Evolutionary conservation across 148 eudicot genomes (phyloP), one percentile per base, ranked within the genome.

Genomic region (Rhododendron williamsianum): DNA sequence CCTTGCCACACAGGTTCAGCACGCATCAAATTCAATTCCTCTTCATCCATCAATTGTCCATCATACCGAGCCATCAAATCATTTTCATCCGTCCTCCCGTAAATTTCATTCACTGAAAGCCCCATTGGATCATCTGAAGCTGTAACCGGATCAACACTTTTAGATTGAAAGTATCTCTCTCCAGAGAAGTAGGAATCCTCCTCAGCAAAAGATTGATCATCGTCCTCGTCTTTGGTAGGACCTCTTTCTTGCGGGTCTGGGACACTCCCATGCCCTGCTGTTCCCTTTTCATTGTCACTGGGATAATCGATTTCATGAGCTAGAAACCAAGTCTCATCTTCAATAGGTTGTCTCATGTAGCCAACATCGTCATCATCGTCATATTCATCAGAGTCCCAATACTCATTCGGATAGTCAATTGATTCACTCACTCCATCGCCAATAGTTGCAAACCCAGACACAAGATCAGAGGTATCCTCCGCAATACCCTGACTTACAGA

Each of bases 301-400:
- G 98, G 98, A 83, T 97, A 97, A 92, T 97, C 99, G 86, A 97
- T 92, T 91, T 97, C 99, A 92, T 97, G 99, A 80, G 99, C 98
- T 82, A 97, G 88, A 94, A 97, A 97, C 99, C 99, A 97, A 87
- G 95, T 89, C 89, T 97, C 99, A 52, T 97, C 99, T 86, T 97
- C 99, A 89, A 97, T 97, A 87, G 99, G 99, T 89, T 97, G 99
- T 88, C 98, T 94, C 95, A 92, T 97, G 84, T 97, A 97, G 88
- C 99, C 99, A 91, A 95, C 98, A 91, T 97, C 99, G 19, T 97
- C 98, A 69, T 97, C 99, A 58, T 97, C 98, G 12, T 95, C 99
- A 85, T 97, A 97, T 91, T 95, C 99, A 86, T 97, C 99, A 54
- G 99, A 97, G 87, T 97, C 99, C 99, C 99, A 97, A 76, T 92